These are phyloP conservation scores for Sicyos baderoa DNA, from an alignment of 306 rosid genomes.

Conservation along the genomic window DNA sequence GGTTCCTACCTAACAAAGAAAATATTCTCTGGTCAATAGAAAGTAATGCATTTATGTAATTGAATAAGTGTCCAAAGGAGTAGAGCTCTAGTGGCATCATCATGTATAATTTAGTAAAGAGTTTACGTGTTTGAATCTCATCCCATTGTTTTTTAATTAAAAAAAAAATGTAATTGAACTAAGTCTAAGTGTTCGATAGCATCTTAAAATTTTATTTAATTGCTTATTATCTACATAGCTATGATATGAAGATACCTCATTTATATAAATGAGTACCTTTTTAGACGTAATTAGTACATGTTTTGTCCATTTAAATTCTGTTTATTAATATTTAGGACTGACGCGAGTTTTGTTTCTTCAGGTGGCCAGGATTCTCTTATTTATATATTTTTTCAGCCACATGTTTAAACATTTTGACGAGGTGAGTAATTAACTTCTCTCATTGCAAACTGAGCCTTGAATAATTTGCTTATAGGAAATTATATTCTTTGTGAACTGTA, in stretches of 20 bases:
- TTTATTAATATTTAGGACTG: background rate
- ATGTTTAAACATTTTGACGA: slow-evolving; percentile 62
- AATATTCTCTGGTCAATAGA: background rate
- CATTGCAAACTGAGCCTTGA: slow-evolving; percentile 5
- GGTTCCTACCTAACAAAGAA: too few species aligned
- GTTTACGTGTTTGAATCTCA: too few species aligned
- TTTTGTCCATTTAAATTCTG: background rate
- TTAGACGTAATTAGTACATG: background rate
- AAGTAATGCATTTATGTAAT: background rate
- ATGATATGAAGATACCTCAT: too few species aligned
- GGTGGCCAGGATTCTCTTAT: slow-evolving; percentile 76
- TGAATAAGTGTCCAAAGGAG: background rate
- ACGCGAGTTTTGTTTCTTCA: slow-evolving; percentile 29
- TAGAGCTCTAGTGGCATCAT: too few species aligned
- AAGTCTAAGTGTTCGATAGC: background rate
- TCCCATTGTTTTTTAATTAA: too few species aligned
- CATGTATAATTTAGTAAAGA: too few species aligned
- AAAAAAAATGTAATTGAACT: too few species aligned
- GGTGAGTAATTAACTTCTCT: slow-evolving; percentile 39
- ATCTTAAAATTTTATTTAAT: background rate
- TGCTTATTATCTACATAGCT: background rate
- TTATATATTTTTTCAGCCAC: slow-evolving; percentile 60
- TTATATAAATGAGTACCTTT: background rate
- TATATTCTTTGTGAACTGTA: background rate
- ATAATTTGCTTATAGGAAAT: background rate